Base-by-base conservation (phyloP, 495 filamentous ascomycete species). In the Penicillium waksmanii region DNA sequence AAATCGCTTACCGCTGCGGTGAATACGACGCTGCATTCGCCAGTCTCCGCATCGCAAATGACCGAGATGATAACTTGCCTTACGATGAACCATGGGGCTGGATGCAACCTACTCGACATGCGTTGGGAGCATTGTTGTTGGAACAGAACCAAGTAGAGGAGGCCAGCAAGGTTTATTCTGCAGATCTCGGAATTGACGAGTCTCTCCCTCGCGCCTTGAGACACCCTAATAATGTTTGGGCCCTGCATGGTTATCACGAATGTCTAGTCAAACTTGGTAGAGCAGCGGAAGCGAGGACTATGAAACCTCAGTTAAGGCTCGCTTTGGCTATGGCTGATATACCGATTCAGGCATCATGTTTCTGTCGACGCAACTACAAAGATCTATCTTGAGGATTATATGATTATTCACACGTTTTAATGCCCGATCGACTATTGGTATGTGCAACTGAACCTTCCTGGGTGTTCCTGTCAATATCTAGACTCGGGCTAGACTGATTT, bases 1-100 rank as follows among this genome's bases (percentile, higher is more conserved):
- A 91, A 60, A 73, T 91, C 11, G 80, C 84, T 38, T 91, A 90
- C 62, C 85, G 87, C 5, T 72, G 72, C 3, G 82, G 79, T 0
- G 82, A 86, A 31, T 74, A 79, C 40, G 78, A 84, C 0, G 10
- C 58, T 7, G 87, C 86, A 0, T 89, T 88, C 61, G 52, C 63
- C 3, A 74, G 83, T 56, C 75, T 91, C 13, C 75, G 77, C 0
- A 55, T 62, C 11, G 78, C 87, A 0, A 84, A 87, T 19, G 57
- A 70, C 5, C 73, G 80, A 13, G 84, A 87, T 55, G 83, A 87
- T 54, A 57, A 66, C 1, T 73, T 90, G 8, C 82, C 80, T 0
- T 90, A 87, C 55, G 82, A 86, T 57, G 87, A 90, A 68, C 87
- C 87, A 0, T 89, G 86, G 86, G 84, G 83, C 3, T 88, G 85